Base-by-base conservation (phyloP, 1,284 basidiomycete genomes). In the Fomitopsis betulina region DNA sequence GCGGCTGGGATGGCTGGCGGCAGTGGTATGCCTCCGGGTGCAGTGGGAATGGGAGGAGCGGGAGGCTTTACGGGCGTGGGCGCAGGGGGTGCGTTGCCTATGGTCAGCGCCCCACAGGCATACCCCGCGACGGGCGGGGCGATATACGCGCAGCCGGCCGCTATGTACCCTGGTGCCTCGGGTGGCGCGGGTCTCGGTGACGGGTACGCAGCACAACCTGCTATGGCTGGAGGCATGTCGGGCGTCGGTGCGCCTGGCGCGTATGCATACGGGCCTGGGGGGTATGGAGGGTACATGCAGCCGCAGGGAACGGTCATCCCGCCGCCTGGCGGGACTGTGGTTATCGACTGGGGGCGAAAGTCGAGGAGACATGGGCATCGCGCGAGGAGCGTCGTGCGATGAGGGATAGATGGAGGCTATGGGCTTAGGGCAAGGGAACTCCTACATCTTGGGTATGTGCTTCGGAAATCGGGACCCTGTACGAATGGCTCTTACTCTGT, bases 211-310 rank as follows among this genome's bases (percentile, higher is more conserved):
- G 35, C 45, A 17, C 45, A 47, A 30, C 45, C 27, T 5, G 49
- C 19, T 13, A 47, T 47, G 45, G 23, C 45, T 27, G 45, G 45
- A 27, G 45, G 45, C 27, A 13, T 47, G 12, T 12, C 8, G 45
- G 45, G 21, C n/a, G 47, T 32, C 25, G 30, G 49, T 51, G n/a
- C n/a, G 32, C 13, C 32, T 50, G 40, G 53, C 25, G 54, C 40
- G 32, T 37, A 38, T 15, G 35, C 12, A 15, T 37, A 37, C 35
- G 35, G 12, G 8, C 8, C 35, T 15, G 42, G 45, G 21, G 54
- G 54, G n/a, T 47, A 49, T 56, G 54, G 54, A 13, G 54, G 43
- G 27, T 56, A 56, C 45, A 45, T 33, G 17, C 32, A 45, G 33
- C 21, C 19, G 2, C 30, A 9, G 10, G 53, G 40, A 6, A 25